Base-by-base conservation (phyloP, 306 rosid species). In the Mimosa bimucronata region DNA sequence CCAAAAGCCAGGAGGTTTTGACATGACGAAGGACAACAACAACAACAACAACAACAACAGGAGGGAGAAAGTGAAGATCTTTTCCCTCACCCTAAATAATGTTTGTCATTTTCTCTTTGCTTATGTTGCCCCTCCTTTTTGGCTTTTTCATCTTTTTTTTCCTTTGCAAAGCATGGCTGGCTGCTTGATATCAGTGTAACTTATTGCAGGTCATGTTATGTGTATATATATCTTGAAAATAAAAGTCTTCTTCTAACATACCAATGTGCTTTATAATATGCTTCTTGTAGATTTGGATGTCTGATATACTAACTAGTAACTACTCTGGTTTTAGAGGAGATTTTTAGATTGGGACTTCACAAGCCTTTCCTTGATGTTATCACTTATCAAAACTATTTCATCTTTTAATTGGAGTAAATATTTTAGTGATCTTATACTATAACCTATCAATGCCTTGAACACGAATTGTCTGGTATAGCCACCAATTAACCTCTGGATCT, bases 1-100 rank as follows among this genome's bases (percentile, higher is more conserved):
- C 98, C 0, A 94, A 91, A 88, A 87, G 67, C 77, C 93, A 83
- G 74, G 97, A 86, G 82, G 90, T 84, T 78, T 85, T 88, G 65
- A 85, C 91, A 29, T 81, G 84, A 86, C 77, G 64, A 83, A 66
- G 40, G 65, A 45, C 26, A 18, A 84, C 73, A 55, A 19, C 71
- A 34, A 52, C 50, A 45, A 13, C 2, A n/a, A 45, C 26, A 18
- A 84, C 73, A 55, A 19, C 71, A 34, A 52, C 50, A 45, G 2
- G 0, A 16, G n/a, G 37, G 23, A 75, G 74, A 74, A 71, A 67
- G 64, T 74, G 70, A 44, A 61, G 78, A 48, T 55, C 72, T 78
- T 73, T 73, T 78, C 40, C 75, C 79, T 58, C 41, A 80, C 85
- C 73, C 64, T 46, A 80, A 75, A 79, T 72, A 40, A 77, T 75